These are phyloP conservation scores for Penicillium psychrofluorescens DNA, from an alignment of 495 filamentous ascomycete genomes.

Conservation along the genomic window DNA sequence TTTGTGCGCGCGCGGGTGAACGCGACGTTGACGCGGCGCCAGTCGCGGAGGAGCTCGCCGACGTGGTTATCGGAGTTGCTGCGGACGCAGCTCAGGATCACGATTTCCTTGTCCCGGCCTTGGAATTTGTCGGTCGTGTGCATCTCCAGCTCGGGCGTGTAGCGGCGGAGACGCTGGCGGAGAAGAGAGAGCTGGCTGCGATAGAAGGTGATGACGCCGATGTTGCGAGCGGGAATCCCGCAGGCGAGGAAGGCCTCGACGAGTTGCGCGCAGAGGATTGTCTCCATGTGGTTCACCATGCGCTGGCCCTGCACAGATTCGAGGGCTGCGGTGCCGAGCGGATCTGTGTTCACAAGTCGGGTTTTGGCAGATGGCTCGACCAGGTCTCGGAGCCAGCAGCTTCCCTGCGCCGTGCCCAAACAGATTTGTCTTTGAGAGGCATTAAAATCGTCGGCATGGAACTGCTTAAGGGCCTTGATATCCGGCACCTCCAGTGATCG, in stretches of 20 bases:
- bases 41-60: constrained; percentile 85
- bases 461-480: constrained; percentile 48
- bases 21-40: constrained; percentile 90
- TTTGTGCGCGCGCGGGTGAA: constrained; percentile 89
- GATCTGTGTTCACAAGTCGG: constrained; percentile 83
- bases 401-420: constrained; percentile 32
- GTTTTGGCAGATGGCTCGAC: constrained; percentile 63
- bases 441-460: constrained; percentile 39
- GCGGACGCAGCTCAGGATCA: constrained; percentile 78
- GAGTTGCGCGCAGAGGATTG: constrained; percentile 64
- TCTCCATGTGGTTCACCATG: constrained; percentile 79
- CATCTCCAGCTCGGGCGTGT: constrained; percentile 66
- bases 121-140: constrained; percentile 96
- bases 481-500: constrained; percentile 54
- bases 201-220: constrained; percentile 98
- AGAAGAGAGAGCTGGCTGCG: constrained; percentile 75
- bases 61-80: constrained; percentile 73
- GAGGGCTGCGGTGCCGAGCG: constrained; percentile 50
- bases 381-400: constrained; percentile 81
- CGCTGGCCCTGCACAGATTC: constrained; percentile 73
- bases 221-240: constrained; percentile 67
- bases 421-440: constrained; percentile 38
- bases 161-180: constrained; percentile 44
- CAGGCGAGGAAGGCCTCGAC: constrained; percentile 67
- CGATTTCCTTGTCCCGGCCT: constrained; percentile 86